Base-by-base conservation (phyloP, 2,329 filamentous ascomycete species). In the Pestalotiopsis sp. region DNA sequence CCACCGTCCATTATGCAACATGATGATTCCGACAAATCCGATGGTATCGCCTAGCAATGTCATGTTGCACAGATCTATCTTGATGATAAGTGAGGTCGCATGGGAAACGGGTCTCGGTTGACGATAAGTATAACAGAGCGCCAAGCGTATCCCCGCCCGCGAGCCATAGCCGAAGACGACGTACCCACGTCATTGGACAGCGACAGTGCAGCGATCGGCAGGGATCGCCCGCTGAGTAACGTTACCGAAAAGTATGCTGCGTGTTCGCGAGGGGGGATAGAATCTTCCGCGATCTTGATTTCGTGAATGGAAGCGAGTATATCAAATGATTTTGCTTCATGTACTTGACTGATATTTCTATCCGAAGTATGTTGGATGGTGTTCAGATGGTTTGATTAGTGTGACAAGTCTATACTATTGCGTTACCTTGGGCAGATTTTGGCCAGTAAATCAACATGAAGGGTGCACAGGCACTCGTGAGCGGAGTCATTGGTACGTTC, bases 401-500 rank as follows among this genome's bases (percentile, higher is more conserved):
- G 20, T 26, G n/a, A 13, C 56, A 2, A 58, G 1, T 2, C 10
- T 58, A 35, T 35, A 58, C 10, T n/a, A 35, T 35, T 30, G 17
- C 55, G n/a, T 22, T 3, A 4, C 56, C n/a, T 58, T 14, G 22
- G 13, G 6, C 20, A 14, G 10, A 17, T 26, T 58, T 26, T 26
- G 20, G 38, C 40, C 13, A 35, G 3, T 63, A 10, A 30, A 39
- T 52, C 64, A 59, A 22, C 11, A 66, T 66, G 64, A 58, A 66
- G 64, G 5, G 52, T 30, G 57, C 64, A n/a, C 64, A 66, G 20
- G 64, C 64, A 40, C 13, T 66, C 6, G 20, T 66, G 11, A 20
- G 64, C 24, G 48, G 40, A 24, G 13, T 56, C 17, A 65, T 65
- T 57, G 62, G 62, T 65, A 57, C 13, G 24, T 10, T 7, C n/a